Percentiles rank a stretch among this genome's conserved stretches.
Evolutionary conservation across 2,329 filamentous ascomycete species (phyloP).

Genomic region (Diplodia intermedia): DNA sequence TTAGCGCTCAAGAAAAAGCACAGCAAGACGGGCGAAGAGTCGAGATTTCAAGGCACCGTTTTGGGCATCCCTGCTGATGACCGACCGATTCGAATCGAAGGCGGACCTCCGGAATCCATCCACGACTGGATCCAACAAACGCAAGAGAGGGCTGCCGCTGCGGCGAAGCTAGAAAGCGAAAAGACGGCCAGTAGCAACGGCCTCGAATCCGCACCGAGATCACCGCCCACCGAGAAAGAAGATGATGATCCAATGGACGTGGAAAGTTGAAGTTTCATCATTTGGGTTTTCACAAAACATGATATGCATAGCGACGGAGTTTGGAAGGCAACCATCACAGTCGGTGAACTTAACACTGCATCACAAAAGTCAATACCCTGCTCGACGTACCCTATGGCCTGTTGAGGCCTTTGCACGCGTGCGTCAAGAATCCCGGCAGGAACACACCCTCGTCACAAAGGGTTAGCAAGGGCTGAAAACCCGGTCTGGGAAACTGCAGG

Average conservation of each 20-base stretch:
- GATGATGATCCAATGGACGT: slow-evolving; percentile 19
- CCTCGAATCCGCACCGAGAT: slow-evolving; percentile 3
- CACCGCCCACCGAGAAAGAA: slow-evolving; percentile 14
- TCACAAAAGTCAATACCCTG: neutral
- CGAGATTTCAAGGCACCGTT: slow-evolving; percentile 83
- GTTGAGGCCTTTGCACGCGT: neutral
- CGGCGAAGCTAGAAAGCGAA: slow-evolving; percentile 13
- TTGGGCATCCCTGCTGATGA: slow-evolving; percentile 77
- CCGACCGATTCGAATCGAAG: slow-evolving; percentile 77
- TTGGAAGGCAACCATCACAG: neutral
- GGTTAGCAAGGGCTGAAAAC: neutral
- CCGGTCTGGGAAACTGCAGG: neutral
- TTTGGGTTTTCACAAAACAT: neutral
- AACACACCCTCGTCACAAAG: neutral
- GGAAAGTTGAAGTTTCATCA: slow-evolving; percentile 13
- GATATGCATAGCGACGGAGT: slow-evolving; percentile 19
- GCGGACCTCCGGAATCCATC: slow-evolving; percentile 72
- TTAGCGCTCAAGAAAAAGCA: slow-evolving; percentile 88
- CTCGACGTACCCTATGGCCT: neutral
- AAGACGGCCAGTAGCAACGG: slow-evolving; percentile 3
- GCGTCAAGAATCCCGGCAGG: neutral
- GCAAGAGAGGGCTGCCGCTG: slow-evolving; percentile 37
- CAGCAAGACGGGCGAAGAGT: slow-evolving; percentile 85
- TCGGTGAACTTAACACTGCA: neutral
- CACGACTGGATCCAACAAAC: slow-evolving; percentile 64